Base-by-base conservation (phyloP, 75 land plant genomes). In the Sequoiadendron giganteum region DNA sequence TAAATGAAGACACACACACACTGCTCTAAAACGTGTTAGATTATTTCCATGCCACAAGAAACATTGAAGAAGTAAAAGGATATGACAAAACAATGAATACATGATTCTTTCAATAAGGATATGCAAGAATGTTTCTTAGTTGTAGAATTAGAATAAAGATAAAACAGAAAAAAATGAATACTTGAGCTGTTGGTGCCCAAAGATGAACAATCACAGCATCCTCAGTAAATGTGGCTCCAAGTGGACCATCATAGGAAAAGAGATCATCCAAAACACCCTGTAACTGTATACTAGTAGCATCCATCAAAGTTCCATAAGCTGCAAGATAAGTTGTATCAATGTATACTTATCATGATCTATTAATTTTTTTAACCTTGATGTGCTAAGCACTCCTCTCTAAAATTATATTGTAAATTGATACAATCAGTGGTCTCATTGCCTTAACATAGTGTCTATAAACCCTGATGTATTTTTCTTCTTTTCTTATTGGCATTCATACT, bases 171-270 rank as follows among this genome's bases (percentile, higher is more conserved):
- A 30, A 52, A 73, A 81, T 54, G 32, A 72, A 58, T 93, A 97
- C 99, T 87, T 96, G 99, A 88, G 99, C 97, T 45, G 99, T 96
- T 55, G 99, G 99, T 19, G 99, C 98, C 99, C 99, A 98, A 65
- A 98, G 88, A 90, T 91, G 87, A 84, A 98, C 91, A 42, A 91
- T 54, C n/a, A 95, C 92, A 83, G 87, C 54, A 80, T 94, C 91
- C 79, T 95, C 81, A 8, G 92, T 86, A 54, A 93, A 91, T 48
- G 88, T 72, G 28, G 96, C 92, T 81, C 99, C 99, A 79, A 98
- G 96, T 34, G 99, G 98, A 84, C 99, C 99, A 75, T 90, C 90
- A 83, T 96, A 98, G 15, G 94, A 88, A 87, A 92, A 96, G 25
- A 96, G 34, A 34, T 97, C 97, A 93, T 98, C 99, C 56, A 98